Conservation (phyloP, 805 yeast species). For the Saturnispora saitoi region DNA sequence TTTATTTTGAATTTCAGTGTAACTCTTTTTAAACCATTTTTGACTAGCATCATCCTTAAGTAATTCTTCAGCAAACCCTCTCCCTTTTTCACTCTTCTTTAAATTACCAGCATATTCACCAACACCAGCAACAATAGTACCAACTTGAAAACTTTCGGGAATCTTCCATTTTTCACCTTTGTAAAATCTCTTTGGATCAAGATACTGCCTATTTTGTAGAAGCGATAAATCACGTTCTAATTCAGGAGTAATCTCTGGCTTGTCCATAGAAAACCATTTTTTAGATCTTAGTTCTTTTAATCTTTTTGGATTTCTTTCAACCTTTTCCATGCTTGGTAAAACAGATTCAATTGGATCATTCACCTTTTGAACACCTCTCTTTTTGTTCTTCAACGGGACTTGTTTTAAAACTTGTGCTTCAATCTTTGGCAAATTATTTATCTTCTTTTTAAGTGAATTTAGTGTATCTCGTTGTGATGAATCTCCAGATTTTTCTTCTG, state of each 20-base stretch:
- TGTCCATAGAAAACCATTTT: slow-evolving; percentile 77
- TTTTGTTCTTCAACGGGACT: slow-evolving; percentile 10
- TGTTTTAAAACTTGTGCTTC: slow-evolving; percentile 17
- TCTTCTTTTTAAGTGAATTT: slow-evolving; percentile 22
- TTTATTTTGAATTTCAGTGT: slow-evolving; percentile 63
- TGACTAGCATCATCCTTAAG: slow-evolving; percentile 62
- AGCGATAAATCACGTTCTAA: slow-evolving; percentile 70
- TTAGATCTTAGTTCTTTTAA: slow-evolving; percentile 36
- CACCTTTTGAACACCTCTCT: slow-evolving; percentile 26
- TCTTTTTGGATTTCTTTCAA: slow-evolving; percentile 13
- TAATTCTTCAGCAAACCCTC: slow-evolving; percentile 73
- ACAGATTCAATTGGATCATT: slow-evolving; percentile 36
- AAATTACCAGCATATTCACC: slow-evolving; percentile 70
- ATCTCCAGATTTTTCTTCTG: background rate
- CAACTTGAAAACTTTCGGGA: slow-evolving; percentile 67
- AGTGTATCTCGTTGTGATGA: slow-evolving; percentile 15
- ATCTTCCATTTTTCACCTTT: slow-evolving; percentile 73
- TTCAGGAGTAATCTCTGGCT: slow-evolving; percentile 61
- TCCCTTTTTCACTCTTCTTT: slow-evolving; percentile 63
- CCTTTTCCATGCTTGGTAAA: slow-evolving; percentile 13
- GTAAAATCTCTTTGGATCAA: slow-evolving; percentile 94
- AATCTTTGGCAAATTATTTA: slow-evolving; percentile 32
- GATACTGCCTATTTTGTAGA: slow-evolving; percentile 77
- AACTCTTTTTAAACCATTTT: slow-evolving; percentile 78
- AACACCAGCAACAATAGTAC: slow-evolving; percentile 78